Evolutionary conservation across 78 protist species (phyloP).

Genomic region (Capsaspora owczarzaki): DNA sequence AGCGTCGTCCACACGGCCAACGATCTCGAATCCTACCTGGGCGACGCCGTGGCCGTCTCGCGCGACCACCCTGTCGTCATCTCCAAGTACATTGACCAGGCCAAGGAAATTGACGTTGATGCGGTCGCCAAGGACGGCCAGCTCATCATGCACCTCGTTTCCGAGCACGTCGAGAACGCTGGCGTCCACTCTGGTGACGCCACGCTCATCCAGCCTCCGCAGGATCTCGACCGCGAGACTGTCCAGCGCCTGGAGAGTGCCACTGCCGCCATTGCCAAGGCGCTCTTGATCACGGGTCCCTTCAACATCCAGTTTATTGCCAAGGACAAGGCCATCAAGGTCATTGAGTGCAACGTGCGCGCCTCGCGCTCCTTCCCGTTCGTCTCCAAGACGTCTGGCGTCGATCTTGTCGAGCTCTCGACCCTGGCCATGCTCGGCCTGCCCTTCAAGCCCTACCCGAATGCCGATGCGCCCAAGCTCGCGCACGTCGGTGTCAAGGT

Average conservation of each 20-base stretch:
- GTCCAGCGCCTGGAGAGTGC: conserved; percentile 40
- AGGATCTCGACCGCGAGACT: conserved; percentile 66
- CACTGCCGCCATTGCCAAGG: conserved; percentile 57
- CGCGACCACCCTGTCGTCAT: conserved; percentile 69
- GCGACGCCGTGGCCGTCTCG: conserved; percentile 63
- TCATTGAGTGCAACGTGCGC: conserved; percentile 91
- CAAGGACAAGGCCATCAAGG: conserved; percentile 82
- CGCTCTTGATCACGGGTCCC: conserved; percentile 86
- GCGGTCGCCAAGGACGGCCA: conserved; percentile 83
- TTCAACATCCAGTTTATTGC: conserved; percentile 93
- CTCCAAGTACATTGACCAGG: conserved; percentile 73
- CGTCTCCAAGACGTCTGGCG: conserved; percentile 68
- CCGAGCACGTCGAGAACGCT: conserved; percentile 97
- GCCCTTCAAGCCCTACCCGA: conserved; percentile 25
- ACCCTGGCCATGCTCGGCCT: conserved; percentile 62
- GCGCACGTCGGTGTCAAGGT: conserved; percentile 58
- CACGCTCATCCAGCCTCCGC: conserved; percentile 87
- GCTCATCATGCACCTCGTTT: conserved; percentile 76
- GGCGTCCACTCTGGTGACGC: conserved; percentile 98
- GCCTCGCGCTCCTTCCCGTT: conserved; percentile 92
- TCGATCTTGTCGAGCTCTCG: conserved; percentile 69
- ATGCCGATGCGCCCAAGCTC: background rate
- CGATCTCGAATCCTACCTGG: conserved; percentile 71
- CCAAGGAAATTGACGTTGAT: conserved; percentile 95
- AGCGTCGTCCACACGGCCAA: conserved; percentile 65